Percentiles rank a stretch among this genome's conserved stretches.
These are phyloP conservation scores for Paxillus involutus DNA, from an alignment of 768 basidiomycete species.

Conservation along the genomic window DNA sequence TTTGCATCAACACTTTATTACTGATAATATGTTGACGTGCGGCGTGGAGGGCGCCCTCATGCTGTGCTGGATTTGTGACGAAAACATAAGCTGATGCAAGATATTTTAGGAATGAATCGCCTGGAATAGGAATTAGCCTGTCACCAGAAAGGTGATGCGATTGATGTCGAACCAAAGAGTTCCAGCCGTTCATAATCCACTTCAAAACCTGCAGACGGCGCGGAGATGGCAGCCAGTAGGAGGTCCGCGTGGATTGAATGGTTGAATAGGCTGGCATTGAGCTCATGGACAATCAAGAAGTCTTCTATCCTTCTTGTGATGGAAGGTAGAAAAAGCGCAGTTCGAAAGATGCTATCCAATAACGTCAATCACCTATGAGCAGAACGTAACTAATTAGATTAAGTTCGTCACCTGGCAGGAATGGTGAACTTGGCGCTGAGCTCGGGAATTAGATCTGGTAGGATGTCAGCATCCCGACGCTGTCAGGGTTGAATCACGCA, in stretches of 20 bases:
- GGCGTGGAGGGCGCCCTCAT: slow-evolving; percentile 68
- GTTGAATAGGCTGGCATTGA: slow-evolving; percentile 69
- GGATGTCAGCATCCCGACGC: slow-evolving; percentile 26
- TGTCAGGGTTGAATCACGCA: slow-evolving; percentile 24
- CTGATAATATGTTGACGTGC: slow-evolving; percentile 71
- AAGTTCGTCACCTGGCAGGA: slow-evolving; percentile 60
- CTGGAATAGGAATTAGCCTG: slow-evolving; percentile 30
- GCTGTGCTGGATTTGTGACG: slow-evolving; percentile 60
- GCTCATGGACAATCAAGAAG: slow-evolving; percentile 71
- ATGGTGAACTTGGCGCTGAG: slow-evolving; percentile 70
- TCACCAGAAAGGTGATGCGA: slow-evolving; percentile 20
- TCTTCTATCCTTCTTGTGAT: slow-evolving; percentile 73
- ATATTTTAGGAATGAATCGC: slow-evolving; percentile 85
- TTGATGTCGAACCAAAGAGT: slow-evolving; percentile 58
- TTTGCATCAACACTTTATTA: slow-evolving; percentile 63
- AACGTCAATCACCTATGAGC: slow-evolving; percentile 22
- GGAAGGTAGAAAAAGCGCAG: slow-evolving; percentile 70
- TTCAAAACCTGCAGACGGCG: slow-evolving; percentile 69
- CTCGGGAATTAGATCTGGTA: slow-evolving; percentile 80
- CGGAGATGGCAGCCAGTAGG: slow-evolving; percentile 64
- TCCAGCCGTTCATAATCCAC: slow-evolving; percentile 85
- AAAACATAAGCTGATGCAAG: slow-evolving; percentile 73
- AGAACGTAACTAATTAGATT: slow-evolving; percentile 14
- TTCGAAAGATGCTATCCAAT: slow-evolving; percentile 58
- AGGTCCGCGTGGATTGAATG: slow-evolving; percentile 59